Base-by-base conservation (phyloP, 106 monocot species). In the Acorus calamus region DNA sequence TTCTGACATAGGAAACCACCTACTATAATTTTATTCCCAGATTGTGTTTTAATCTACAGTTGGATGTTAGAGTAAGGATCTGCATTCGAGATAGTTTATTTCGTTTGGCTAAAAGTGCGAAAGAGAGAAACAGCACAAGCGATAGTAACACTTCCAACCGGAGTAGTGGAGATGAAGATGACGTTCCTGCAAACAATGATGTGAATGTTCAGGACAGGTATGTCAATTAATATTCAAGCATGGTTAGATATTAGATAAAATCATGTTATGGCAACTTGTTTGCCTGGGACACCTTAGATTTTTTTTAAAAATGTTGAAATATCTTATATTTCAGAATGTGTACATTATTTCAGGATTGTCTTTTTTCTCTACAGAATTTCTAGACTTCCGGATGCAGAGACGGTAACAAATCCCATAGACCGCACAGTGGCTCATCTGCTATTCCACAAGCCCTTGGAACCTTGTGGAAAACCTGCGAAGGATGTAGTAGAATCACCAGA, bases 401-500 rank as follows among this genome's bases (percentile, higher is more conserved):
- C 78, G 62, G 69, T 70, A 56, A 92, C 92, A 9, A 92, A 92
- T 79, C 84, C 81, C n/a, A 87, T 92, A 13, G 92, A 92, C 59
- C 78, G 92, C 9, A 79, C 76, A 1, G 81, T 92, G 6, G 87
- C 87, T 14, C 77, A 79, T 61, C 66, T 92, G 59, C 81, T 92
- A 8, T 92, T 87, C 66, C 81, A 87, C 60, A 86, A 51, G 54
- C 79, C 74, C 55, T 61, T 66, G 28, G 64, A 76, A 41, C 66
- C 65, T n/a, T 65, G 51, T 11, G 14, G 50, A 6, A 50, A 14
- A 64, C 60, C 61, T 8, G 43, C 69, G 44, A 77, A 83, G 56
- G 80, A 78, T 5, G 66, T 72, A 68, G 59, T 69, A 55, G 46
- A 59, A 11, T 87, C 83, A 8, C 74, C 74, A 9, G 45, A 59